Conservation (phyloP, 257 asterid genomes). For the Solanum dulcamara region DNA sequence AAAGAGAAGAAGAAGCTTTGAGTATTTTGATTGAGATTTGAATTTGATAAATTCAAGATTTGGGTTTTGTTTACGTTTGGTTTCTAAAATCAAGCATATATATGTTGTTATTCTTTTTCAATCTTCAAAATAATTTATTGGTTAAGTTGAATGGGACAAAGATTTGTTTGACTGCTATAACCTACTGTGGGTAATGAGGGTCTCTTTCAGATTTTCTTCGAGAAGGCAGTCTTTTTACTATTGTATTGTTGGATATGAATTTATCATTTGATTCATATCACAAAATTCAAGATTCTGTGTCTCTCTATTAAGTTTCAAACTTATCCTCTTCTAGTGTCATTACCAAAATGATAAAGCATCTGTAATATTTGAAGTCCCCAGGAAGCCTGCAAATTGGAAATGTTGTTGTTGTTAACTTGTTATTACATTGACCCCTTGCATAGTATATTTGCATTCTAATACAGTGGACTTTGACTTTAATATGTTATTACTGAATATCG, state of each 20-base stretch:
- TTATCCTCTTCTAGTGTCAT: not conserved
- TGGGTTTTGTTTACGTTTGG: too few species aligned
- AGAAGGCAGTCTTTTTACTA: not conserved
- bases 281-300: not conserved
- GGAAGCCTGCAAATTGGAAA: too few species aligned
- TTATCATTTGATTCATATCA: not conserved
- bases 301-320: not conserved
- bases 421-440: too few species aligned
- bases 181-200: not conserved
- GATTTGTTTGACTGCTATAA: not conserved
- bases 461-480: too few species aligned
- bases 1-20: too few species aligned
- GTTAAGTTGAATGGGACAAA: not conserved
- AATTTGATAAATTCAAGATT: too few species aligned
- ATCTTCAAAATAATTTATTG: not conserved
- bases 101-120: not conserved
- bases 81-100: conserved; percentile 57
- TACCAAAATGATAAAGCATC: not conserved
- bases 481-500: too few species aligned
- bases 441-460: too few species aligned
- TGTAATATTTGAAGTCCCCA: not conserved
- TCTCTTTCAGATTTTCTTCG: not conserved
- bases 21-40: too few species aligned
- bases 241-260: not conserved
- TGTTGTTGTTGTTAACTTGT: too few species aligned